Evolutionary conservation across 129 eudicot species (phyloP), one percentile per base, ranked within the genome.

Genomic region (Centrapalus pauciflorus): DNA sequence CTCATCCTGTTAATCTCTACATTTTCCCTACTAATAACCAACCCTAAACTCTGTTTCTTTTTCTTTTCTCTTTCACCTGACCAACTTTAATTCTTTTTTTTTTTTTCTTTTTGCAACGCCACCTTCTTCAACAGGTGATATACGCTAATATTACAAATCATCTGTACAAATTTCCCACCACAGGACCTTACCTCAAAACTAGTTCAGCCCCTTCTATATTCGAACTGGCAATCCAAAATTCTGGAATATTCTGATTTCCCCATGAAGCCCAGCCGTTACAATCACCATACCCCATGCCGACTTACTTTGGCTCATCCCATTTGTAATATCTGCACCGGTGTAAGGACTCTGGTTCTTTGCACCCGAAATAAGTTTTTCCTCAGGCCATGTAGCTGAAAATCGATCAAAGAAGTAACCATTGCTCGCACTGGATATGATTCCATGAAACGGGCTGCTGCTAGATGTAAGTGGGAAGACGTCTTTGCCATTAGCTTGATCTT

Each of bases 221-320:
- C 96, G 87, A 68, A 87, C 83, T 0, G 92, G 92, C 81, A 84
- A 74, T 38, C 97, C 97, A 61, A 90, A 90, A 77, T 89, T 93
- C 75, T 93, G 99, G 46, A 84, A 93, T 28, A 91, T 86, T 73
- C 90, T 84, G 38, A 93, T 86, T 52, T 93, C 93, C 27, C 99
- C 99, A 70, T 72, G 75, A 46, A 84, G 88, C 37, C 96, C 92
- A 70, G 99, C 99, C 13, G 96, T 80, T 23, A 93, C 95, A 43
- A 93, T 86, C 70, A 89, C 99, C 90, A 93, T 77, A 17, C 99
- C 96, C 99, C 99, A 93, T 17, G 87, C 96, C 8, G 95, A 74
- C 66, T 82, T 80, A 51, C 77, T 73, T 5, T 67, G 74, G 35
- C 51, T 76, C 52, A 57, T 30, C 64, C 95, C 91, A 27, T 80